Evolutionary conservation across 2,329 filamentous ascomycete genomes (phyloP), one percentile per base, ranked within the genome.

Genomic region (Penicillium sp.): DNA sequence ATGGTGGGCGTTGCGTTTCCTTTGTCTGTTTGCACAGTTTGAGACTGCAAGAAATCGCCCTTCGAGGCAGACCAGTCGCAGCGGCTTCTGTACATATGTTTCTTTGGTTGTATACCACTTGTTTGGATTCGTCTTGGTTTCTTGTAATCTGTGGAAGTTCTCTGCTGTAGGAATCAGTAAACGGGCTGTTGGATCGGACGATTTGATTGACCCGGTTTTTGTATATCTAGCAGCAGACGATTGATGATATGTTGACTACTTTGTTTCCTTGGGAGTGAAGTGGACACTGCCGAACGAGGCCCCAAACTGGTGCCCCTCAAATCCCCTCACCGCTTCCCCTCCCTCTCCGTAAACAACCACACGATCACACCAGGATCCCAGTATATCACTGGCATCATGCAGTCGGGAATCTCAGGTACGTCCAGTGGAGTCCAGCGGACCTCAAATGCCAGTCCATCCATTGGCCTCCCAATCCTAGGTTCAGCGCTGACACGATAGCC

Each of bases 321-420:
- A 13, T 64, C 58, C 58, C 65, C 61, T 61, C 58, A 58, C 57
- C 56, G 60, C 58, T 58, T 54, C 54, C 57, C 57, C 56, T 53
- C 56, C n/a, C n/a, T 52, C 43, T 46, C 46, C 54, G 41, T 57
- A 59, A 62, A 64, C 61, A 63, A 56, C 53, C 41, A 51, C 48
- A 44, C 25, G 40, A 40, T 38, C 45, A 44, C 24, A 30, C 33
- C 30, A 41, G 33, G 46, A 42, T 36, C 42, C 31, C 43, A 28
- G 27, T 11, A 50, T 49, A 50, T 54, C 49, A 38, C 48, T 49
- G 56, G 33, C 57, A 60, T 53, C 53, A 78, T 78, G 75, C 75
- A 77, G 69, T 77, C 75, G n/a, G 75, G 75, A 65, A 77, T 77
- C 56, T 67, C 74, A 65, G 74, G 75, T 76, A 67, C 46, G 56